phyloP scores from a whole-genome alignment of 352 stramenopile genomes.

The Phytophthora capsici region DNA sequence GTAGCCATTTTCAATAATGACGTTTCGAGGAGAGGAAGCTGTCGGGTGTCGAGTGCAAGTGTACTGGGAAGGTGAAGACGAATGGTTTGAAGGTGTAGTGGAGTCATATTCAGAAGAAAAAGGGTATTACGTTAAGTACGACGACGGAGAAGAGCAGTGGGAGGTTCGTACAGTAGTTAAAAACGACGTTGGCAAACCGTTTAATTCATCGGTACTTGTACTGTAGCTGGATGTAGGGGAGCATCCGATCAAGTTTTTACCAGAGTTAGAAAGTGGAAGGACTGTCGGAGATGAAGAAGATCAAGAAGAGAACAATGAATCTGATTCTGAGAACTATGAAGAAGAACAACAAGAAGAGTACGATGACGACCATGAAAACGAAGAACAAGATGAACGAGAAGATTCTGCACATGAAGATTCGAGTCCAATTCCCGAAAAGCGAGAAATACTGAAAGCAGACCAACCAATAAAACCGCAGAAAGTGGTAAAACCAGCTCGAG shows the following conservation, averaged over 20 bases:
- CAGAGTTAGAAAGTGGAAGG: constrained; percentile 3
- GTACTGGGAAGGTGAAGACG: constrained; percentile 70
- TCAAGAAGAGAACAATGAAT: constrained; percentile 22
- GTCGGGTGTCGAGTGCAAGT: constrained; percentile 65
- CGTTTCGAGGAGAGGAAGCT: constrained; percentile 4
- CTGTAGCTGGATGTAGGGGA: constrained; percentile 27
- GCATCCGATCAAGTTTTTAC: constrained; percentile 29
- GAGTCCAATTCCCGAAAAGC: neutral
- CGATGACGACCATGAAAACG: constrained; percentile 20
- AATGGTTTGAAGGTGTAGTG: constrained; percentile 77
- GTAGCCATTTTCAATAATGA: neutral
- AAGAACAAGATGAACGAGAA: neutral
- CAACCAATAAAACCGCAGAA: constrained; percentile 1
- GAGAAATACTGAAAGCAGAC: neutral
- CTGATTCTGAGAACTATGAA: neutral
- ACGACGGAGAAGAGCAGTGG: constrained; percentile 83
- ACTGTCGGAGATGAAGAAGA: constrained; percentile 28
- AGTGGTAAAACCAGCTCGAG: constrained; percentile 8
- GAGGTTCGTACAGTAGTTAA: constrained; percentile 46
- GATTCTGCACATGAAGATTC: neutral
- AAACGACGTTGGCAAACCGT: too few relatives aligned
- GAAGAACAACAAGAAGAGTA: constrained; percentile 15
- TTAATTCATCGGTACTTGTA: too few relatives aligned
- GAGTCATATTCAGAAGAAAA: constrained; percentile 28
- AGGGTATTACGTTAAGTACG: constrained; percentile 74